A percentile compares a stretch with the other conserved stretches of the same genome.
Evolutionary conservation across 2,329 filamentous ascomycete genomes (phyloP).

Genomic region (Mycosphaerella arachidis): DNA sequence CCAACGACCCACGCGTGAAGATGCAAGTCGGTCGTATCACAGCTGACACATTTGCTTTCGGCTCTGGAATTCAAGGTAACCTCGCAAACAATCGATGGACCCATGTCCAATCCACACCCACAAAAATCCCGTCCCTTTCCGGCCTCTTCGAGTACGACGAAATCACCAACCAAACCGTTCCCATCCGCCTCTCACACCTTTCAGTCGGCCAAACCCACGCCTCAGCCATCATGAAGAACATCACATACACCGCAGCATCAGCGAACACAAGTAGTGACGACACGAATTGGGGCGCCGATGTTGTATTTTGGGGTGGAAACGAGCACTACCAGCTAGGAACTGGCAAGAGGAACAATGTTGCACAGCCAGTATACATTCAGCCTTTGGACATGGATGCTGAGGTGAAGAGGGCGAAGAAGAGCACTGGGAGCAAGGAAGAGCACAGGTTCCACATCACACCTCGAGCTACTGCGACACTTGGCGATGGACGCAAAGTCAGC

Average conservation of each 20-base stretch:
- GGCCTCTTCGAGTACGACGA: slow-evolving; percentile 88
- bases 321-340: slow-evolving; percentile 91
- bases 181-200: slow-evolving; percentile 71
- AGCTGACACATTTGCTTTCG: slow-evolving; percentile 80
- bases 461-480: slow-evolving; percentile 62
- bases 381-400: slow-evolving; percentile 66
- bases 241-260: slow-evolving; percentile 52
- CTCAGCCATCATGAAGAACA: slow-evolving; percentile 77
- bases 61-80: slow-evolving; percentile 76
- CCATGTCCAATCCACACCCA: slow-evolving; percentile 71
- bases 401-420: slow-evolving; percentile 55
- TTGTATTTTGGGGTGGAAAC: slow-evolving; percentile 92
- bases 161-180: slow-evolving; percentile 57
- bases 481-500: slow-evolving; percentile 61
- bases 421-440: slow-evolving; percentile 57
- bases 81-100: slow-evolving; percentile 87
- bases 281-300: slow-evolving; percentile 83
- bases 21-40: slow-evolving; percentile 54
- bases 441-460: slow-evolving; percentile 80
- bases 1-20: slow-evolving; percentile 29
- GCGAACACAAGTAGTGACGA: slow-evolving; percentile 54
- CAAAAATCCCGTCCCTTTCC: slow-evolving; percentile 77
- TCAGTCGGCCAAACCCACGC: slow-evolving; percentile 76
- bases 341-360: slow-evolving; percentile 77
- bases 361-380: slow-evolving; percentile 71